A percentile compares a stretch with the other conserved stretches of the same genome.
Evolutionary conservation across 805 yeast species (phyloP).

Genomic region (Priceomyces melissophilus): DNA sequence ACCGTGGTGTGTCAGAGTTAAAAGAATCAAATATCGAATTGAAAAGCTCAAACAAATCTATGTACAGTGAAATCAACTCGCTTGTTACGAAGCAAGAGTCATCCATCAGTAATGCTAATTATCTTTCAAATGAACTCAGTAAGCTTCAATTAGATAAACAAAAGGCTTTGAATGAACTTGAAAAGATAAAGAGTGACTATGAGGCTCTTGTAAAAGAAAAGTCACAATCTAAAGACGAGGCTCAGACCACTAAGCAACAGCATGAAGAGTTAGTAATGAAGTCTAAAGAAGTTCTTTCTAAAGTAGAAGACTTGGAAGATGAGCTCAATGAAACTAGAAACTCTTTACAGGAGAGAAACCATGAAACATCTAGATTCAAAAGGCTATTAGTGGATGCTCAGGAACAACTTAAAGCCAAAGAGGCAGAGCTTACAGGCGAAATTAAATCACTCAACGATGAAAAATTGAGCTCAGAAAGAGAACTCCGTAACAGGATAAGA

Average conservation of each 20-base stretch:
- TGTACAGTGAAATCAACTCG: conserved; percentile 37
- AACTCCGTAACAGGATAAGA: conserved; percentile 45
- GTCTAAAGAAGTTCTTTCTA: conserved; percentile 58
- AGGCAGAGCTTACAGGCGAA: conserved; percentile 55
- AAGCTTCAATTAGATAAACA: conserved; percentile 45
- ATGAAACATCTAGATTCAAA: conserved; percentile 74
- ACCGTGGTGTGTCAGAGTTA: conserved; percentile 35
- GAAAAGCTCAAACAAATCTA: conserved; percentile 28
- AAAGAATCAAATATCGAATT: conserved; percentile 41
- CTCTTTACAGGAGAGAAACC: conserved; percentile 71
- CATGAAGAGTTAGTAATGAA: conserved; percentile 70
- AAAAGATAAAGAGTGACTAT: conserved; percentile 34
- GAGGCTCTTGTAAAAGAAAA: conserved; percentile 32
- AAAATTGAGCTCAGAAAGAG: conserved; percentile 56
- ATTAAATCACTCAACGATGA: conserved; percentile 55
- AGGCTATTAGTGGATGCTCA: conserved; percentile 67
- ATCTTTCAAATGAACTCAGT: conserved; percentile 33
- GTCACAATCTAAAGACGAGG: conserved; percentile 38
- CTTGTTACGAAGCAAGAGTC: conserved; percentile 42
- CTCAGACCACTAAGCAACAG: conserved; percentile 52
- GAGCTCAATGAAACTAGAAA: conserved; percentile 75
- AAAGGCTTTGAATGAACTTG: conserved; percentile 35
- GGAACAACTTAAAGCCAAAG: conserved; percentile 47
- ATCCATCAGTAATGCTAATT: conserved; percentile 24
- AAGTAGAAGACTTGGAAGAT: conserved; percentile 69